Evolutionary conservation across 2,329 filamentous ascomycete species (phyloP).

Genomic region (Epichloe typhina): DNA sequence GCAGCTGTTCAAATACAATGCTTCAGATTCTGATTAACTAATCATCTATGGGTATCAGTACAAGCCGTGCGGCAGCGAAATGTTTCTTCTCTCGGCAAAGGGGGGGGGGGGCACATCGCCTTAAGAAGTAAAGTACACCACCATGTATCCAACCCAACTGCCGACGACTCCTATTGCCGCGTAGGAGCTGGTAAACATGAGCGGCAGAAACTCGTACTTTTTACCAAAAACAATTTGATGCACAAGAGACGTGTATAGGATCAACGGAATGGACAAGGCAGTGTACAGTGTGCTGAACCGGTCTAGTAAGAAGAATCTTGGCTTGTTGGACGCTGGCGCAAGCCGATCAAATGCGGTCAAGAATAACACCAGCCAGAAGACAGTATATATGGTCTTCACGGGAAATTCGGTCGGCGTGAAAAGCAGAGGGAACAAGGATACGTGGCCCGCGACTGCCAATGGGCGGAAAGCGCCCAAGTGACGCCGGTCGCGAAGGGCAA

Average conservation of each 20-base stretch:
- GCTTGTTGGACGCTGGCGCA: slow-evolving; percentile 66
- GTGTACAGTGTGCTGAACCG: slow-evolving; percentile 85
- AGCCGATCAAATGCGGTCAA: slow-evolving; percentile 76
- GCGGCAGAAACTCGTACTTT: slow-evolving; percentile 76
- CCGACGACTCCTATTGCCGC: slow-evolving; percentile 87
- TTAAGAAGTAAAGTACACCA: slow-evolving; percentile 66
- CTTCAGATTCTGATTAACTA: background rate
- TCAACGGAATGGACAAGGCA: slow-evolving; percentile 74
- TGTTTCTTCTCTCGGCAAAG: background rate
- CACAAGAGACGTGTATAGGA: slow-evolving; percentile 74
- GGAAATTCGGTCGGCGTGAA: slow-evolving; percentile 90
- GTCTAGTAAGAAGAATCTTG: slow-evolving; percentile 82
- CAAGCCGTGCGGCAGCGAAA: background rate
- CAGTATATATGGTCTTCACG: slow-evolving; percentile 84
- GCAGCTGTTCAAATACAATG: too few species aligned
- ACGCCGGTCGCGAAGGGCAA: slow-evolving; percentile 78
- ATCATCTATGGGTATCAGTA: background rate
- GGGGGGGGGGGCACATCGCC: too few species aligned
- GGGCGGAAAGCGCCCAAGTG: slow-evolving; percentile 88
- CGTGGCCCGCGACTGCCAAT: slow-evolving; percentile 82
- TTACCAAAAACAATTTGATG: slow-evolving; percentile 76
- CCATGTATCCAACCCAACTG: slow-evolving; percentile 89
- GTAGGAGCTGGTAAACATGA: slow-evolving; percentile 97
- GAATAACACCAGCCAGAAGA: slow-evolving; percentile 83
- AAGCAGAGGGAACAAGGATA: slow-evolving; percentile 85